Percentiles rank a stretch among this genome's conserved stretches.
phyloP scores from a whole-genome alignment of 1,284 basidiomycete species.

The Anthracocystis walkeri region DNA sequence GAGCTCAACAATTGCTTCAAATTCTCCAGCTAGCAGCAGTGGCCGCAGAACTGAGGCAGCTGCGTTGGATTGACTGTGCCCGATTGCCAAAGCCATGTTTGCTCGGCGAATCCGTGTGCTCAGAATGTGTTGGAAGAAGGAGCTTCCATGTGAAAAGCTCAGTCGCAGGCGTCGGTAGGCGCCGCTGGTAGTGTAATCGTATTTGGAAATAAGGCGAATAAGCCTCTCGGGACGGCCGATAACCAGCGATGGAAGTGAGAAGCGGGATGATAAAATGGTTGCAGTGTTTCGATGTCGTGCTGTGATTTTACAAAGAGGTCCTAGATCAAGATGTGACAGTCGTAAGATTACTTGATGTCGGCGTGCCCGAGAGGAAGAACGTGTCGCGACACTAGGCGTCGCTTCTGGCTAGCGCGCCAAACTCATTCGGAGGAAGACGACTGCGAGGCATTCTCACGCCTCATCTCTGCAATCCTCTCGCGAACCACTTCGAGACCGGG shows the following conservation, averaged over 20 bases:
- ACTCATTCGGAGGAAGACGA: slow-evolving; percentile 10
- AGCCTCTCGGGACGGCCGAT: not conserved
- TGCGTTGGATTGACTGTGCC: too few species aligned
- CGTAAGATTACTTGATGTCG: not conserved
- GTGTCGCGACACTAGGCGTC: not conserved
- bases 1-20: not conserved
- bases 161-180: slow-evolving; percentile 1
- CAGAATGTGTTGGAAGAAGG: not conserved
- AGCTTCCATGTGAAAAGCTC: not conserved
- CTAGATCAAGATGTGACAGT: not conserved
- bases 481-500: slow-evolving; percentile 66
- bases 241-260: not conserved
- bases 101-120: not conserved
- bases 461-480: slow-evolving; percentile 55
- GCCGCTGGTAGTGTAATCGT: not conserved
- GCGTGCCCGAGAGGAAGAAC: not conserved
- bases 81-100: not conserved
- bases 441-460: slow-evolving; percentile 23
- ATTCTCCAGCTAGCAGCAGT: not conserved
- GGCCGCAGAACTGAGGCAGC: not conserved
- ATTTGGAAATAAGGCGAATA: not conserved
- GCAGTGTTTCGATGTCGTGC: not conserved
- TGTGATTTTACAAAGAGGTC: slow-evolving; percentile 5
- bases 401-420: not conserved
- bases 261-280: not conserved